Percentiles rank a stretch among this genome's conserved stretches.
Evolutionary conservation across 108 stramenopile genomes (phyloP).

Genomic region (Bacterosira constricta): DNA sequence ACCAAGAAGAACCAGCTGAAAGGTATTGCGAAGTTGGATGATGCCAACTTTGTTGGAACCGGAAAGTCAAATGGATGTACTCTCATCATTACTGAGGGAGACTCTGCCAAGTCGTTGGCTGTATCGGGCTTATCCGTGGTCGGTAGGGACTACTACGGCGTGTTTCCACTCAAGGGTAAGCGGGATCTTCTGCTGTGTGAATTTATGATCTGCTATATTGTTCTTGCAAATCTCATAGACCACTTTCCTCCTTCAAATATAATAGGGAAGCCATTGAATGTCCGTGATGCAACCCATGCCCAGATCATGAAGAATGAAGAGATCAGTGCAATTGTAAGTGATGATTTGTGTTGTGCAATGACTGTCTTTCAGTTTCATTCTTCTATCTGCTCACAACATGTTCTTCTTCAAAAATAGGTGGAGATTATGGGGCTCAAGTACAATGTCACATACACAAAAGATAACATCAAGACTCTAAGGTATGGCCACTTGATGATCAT

Average conservation of each 20-base stretch:
- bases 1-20: constrained; percentile 91
- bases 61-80: constrained; percentile 90
- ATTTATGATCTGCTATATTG: no score
- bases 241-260: no score
- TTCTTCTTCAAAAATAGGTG: no score
- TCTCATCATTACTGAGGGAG: constrained; percentile 94
- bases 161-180: constrained; percentile 97
- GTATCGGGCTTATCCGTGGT: constrained; percentile 92
- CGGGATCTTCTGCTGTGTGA: no score
- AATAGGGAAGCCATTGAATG: constrained; percentile 95
- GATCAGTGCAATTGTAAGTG: constrained; percentile 92
- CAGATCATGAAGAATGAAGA: constrained; percentile 94
- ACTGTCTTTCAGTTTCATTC: no score
- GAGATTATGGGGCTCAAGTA: constrained; percentile 97
- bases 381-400: no score
- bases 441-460: constrained; percentile 77
- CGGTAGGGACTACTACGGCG: constrained; percentile 92
- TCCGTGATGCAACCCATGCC: constrained; percentile 87
- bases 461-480: constrained; percentile 85
- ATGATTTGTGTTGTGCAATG: no score
- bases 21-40: constrained; percentile 96
- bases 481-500: constrained; percentile 99
- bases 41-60: constrained; percentile 94
- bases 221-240: no score
- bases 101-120: constrained; percentile 93